phyloP scores from a whole-genome alignment of 1,284 basidiomycete species.

The Leccinum huronense region DNA sequence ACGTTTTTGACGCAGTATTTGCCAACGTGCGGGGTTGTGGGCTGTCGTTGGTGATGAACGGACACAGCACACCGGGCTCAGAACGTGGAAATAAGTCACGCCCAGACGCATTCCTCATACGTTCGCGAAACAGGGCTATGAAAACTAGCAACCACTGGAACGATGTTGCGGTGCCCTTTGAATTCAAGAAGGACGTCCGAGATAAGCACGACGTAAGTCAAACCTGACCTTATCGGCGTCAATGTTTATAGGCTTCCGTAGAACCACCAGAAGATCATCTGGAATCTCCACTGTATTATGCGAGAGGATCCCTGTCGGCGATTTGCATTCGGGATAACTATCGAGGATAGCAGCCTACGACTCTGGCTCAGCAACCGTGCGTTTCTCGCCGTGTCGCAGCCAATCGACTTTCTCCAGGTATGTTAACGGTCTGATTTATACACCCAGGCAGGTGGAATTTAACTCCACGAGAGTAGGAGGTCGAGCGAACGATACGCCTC shows the following conservation, averaged over 20 bases:
- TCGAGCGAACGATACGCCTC: too few relatives aligned
- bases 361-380: slow-evolving; percentile 11
- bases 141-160: slow-evolving; percentile 7
- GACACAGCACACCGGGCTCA: neutral
- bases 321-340: slow-evolving; percentile 15
- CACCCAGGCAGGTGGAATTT: too few relatives aligned
- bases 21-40: neutral
- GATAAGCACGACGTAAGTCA: neutral
- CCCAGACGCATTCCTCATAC: slow-evolving; percentile 6
- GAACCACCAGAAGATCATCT: slow-evolving; percentile 18
- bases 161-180: slow-evolving; percentile 11
- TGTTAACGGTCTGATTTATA: neutral
- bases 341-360: slow-evolving; percentile 16
- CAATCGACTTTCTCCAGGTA: slow-evolving; percentile 7
- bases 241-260: neutral
- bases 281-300: slow-evolving; percentile 19
- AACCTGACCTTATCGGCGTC: neutral
- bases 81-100: slow-evolving; percentile 7
- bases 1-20: neutral
- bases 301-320: slow-evolving; percentile 7
- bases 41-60: neutral
- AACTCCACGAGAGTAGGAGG: too few relatives aligned
- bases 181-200: slow-evolving; percentile 8
- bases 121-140: neutral
- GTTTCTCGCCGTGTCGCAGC: slow-evolving; percentile 6